Conservation (phyloP, 2,329 filamentous ascomycete species). For the Cryphonectria carpinicola region DNA sequence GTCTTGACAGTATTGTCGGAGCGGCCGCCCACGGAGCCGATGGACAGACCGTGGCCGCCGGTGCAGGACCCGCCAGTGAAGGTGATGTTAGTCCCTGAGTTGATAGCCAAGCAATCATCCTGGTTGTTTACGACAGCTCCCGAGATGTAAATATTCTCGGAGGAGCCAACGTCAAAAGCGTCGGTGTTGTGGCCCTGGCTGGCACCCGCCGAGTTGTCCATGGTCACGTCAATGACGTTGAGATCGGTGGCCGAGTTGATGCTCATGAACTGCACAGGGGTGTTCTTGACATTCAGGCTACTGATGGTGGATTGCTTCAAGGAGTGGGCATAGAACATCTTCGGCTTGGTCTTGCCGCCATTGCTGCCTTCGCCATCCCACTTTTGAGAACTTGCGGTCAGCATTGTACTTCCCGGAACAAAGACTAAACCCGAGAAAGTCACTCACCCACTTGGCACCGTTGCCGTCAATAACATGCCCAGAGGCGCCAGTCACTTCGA, state of each 20-base stretch:
- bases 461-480: conserved; percentile 31
- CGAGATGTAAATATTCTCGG: conserved; percentile 53
- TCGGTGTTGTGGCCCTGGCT: conserved; percentile 56
- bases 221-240: conserved; percentile 40
- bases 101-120: conserved; percentile 64
- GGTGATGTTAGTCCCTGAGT: conserved; percentile 55
- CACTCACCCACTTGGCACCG: conserved; percentile 22
- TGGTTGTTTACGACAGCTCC: conserved; percentile 61
- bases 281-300: conserved; percentile 46
- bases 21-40: conserved; percentile 51
- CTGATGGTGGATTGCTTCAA: conserved; percentile 48
- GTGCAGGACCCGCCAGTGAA: conserved; percentile 50
- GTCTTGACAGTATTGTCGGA: conserved; percentile 56
- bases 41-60: conserved; percentile 49
- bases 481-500: conserved; percentile 30
- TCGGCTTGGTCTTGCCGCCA: conserved; percentile 45
- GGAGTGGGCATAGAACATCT: conserved; percentile 51
- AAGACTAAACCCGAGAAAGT: not conserved
- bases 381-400: not conserved
- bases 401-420: not conserved
- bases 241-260: conserved; percentile 44
- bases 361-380: conserved; percentile 43
- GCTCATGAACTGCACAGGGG: conserved; percentile 47
- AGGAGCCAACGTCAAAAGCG: conserved; percentile 60
- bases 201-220: conserved; percentile 46